A percentile compares a stretch with the other conserved stretches of the same genome.
phyloP scores from a whole-genome alignment of 1,284 basidiomycete genomes.

The Ustilago hordei region DNA sequence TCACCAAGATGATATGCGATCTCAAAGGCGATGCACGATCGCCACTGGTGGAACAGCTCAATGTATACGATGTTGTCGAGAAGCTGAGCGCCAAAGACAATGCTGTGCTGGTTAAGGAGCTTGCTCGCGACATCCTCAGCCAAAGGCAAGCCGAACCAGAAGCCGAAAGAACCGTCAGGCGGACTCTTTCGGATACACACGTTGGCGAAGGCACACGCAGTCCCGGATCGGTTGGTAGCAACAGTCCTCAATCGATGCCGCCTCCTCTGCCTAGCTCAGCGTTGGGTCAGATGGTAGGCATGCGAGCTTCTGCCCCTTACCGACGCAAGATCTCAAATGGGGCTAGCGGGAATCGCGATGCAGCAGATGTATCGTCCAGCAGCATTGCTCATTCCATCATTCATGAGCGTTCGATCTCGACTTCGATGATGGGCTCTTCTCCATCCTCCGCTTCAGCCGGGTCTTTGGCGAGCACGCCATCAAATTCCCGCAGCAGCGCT shows the following conservation, averaged over 20 bases:
- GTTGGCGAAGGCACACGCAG: constrained; percentile 32
- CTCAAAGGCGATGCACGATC: constrained; percentile 75
- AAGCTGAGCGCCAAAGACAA: constrained; percentile 53
- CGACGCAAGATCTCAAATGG: constrained; percentile 48
- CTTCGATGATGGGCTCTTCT: constrained; percentile 17
- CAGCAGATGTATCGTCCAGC: constrained; percentile 17
- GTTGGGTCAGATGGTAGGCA: constrained; percentile 29
- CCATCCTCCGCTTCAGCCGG: constrained; percentile 17
- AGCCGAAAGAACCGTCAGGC: constrained; percentile 29
- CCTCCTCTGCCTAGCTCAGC: constrained; percentile 21
- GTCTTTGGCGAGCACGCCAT: constrained; percentile 15
- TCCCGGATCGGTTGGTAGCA: constrained; percentile 6
- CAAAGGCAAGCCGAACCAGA: constrained; percentile 35
- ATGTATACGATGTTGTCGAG: constrained; percentile 57
- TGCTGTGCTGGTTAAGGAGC: constrained; percentile 74
- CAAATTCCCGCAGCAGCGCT: constrained; percentile 22
- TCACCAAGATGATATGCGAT: constrained; percentile 87
- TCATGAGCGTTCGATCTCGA: constrained; percentile 40
- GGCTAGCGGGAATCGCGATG: constrained; percentile 24
- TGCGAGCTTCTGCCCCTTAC: constrained; percentile 44
- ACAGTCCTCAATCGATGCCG: constrained; percentile 26
- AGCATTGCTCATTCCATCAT: constrained; percentile 37
- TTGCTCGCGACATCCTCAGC: constrained; percentile 60
- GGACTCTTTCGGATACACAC: constrained; percentile 50
- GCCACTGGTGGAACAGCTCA: constrained; percentile 52